phyloP scores from a whole-genome alignment of 108 stramenopile genomes.

The Licmophora abbreviata region DNA sequence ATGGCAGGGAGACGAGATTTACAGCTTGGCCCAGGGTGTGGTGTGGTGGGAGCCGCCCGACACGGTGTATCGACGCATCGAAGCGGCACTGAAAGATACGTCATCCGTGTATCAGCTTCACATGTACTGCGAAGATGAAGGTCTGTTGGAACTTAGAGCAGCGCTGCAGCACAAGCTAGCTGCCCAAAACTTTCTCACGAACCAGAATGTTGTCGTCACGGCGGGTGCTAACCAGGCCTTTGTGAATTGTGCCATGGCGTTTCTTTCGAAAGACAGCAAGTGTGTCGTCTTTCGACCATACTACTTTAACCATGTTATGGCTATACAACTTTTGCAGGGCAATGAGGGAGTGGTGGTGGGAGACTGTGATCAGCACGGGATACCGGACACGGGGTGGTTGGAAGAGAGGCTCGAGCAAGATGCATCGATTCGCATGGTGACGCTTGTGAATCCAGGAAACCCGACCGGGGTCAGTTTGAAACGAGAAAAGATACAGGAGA shows the following conservation, averaged over 20 bases:
- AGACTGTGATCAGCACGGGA: conserved; percentile 35
- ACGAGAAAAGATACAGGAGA: conserved; percentile 35
- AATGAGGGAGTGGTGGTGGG: conserved; percentile 55
- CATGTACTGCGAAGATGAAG: conserved; percentile 78
- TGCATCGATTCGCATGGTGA: conserved; percentile 61
- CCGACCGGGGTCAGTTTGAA: conserved; percentile 81
- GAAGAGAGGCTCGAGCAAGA: conserved; percentile 26
- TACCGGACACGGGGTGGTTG: conserved; percentile 54
- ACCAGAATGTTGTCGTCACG: conserved; percentile 83
- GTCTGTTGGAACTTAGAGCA: conserved; percentile 44
- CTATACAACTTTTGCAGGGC: conserved; percentile 53
- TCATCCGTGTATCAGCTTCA: conserved; percentile 26
- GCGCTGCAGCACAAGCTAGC: conserved; percentile 43
- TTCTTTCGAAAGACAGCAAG: conserved; percentile 40
- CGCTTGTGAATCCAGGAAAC: conserved; percentile 89
- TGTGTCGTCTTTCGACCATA: conserved; percentile 83
- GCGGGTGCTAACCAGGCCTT: conserved; percentile 94
- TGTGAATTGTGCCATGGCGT: conserved; percentile 74
- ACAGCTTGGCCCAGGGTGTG: conserved; percentile 78
- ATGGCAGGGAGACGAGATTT: conserved; percentile 71
- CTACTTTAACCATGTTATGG: conserved; percentile 94
- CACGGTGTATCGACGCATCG: conserved; percentile 24
- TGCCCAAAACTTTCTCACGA: conserved; percentile 49
- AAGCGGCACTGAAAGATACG: conserved; percentile 9
- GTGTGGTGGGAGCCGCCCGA: conserved; percentile 76